Evolutionary conservation across 768 basidiomycete species (phyloP), one percentile per base, ranked within the genome.

Genomic region (Hypholoma sublateritium): DNA sequence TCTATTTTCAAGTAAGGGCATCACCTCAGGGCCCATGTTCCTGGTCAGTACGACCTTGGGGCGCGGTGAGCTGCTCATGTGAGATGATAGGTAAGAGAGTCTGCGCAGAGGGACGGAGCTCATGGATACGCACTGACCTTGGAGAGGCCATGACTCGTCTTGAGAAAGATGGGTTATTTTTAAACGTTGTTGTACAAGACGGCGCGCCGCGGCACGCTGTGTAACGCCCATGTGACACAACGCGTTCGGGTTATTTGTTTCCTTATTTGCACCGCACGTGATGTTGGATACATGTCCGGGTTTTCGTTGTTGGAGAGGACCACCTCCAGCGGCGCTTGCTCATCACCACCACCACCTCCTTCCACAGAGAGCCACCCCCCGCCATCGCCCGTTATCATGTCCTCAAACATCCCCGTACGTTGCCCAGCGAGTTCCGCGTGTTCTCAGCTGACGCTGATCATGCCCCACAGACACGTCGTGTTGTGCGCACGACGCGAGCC

Each of bases 381-480:
- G 61, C 62, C 55, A 37, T 55, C 62, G 59, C 65, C 62, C 69
- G 62, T 63, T 64, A 59, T 56, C 42, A 80, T 81, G 79, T 77
- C 80, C 59, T 77, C 79, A 56, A 74, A 69, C 65, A 75, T 81
- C 59, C 76, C 80, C 56, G 80, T 79, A 63, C 61, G 78, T 60
- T 42, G 48, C 47, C 7, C 50, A 50, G 53, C 58, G 46, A 58
- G 48, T 63, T 58, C 51, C 53, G 45, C 51, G 34, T 7, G 51
- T 63, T 60, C 58, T 53, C 45, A 39, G 50, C 50, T 60, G 17
- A 56, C 56, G 34, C 9, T 45, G 42, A 45, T 42, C 59, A 48
- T 8, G 37, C 17, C 14, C 41, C 35, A n/a, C 63, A 91, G 89
- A 85, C 85, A 66, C 87, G 90, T 66, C 87, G 90, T 75, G 77